Evolutionary conservation across 2,329 filamentous ascomycete species (phyloP).

Genomic region (Aspergillus sp.): DNA sequence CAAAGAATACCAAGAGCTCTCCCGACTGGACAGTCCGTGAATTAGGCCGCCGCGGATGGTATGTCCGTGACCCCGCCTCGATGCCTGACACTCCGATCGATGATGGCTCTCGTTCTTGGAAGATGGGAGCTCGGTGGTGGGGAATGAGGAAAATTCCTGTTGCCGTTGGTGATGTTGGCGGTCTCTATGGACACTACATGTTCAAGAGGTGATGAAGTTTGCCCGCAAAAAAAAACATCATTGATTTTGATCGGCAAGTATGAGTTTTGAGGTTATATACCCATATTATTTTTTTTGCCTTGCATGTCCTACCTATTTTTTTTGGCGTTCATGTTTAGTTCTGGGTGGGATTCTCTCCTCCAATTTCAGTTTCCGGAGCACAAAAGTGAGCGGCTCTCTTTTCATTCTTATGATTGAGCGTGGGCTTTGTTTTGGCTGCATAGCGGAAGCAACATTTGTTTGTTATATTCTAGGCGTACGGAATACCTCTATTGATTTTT

Average conservation of each 20-base stretch:
- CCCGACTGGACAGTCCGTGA: slow-evolving; percentile 73
- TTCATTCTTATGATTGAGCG: slow-evolving; percentile 14
- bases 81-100: slow-evolving; percentile 43
- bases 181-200: slow-evolving; percentile 61
- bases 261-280: slow-evolving; percentile 17
- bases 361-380: slow-evolving; percentile 12
- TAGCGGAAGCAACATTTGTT: slow-evolving; percentile 19
- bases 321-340: slow-evolving; percentile 7
- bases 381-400: slow-evolving; percentile 15
- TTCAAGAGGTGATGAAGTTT: slow-evolving; percentile 52
- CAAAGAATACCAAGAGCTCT: slow-evolving; percentile 53
- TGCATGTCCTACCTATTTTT: slow-evolving; percentile 11
- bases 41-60: slow-evolving; percentile 68
- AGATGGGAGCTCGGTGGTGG: slow-evolving; percentile 82
- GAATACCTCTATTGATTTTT: slow-evolving; percentile 6
- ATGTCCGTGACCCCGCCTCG: slow-evolving; percentile 47
- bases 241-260: slow-evolving; percentile 11
- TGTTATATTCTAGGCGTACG: slow-evolving; percentile 11
- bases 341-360: slow-evolving; percentile 15
- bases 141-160: slow-evolving; percentile 71
- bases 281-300: slow-evolving; percentile 1
- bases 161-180: slow-evolving; percentile 56
- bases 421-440: slow-evolving; percentile 21
- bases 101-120: slow-evolving; percentile 67
- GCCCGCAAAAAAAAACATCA: slow-evolving; percentile 7